A percentile compares a stretch with the other conserved stretches of the same genome.
Evolutionary conservation across 371 early-diverging fungal species (phyloP).

Genomic region (Sporodiniella umbellata): DNA sequence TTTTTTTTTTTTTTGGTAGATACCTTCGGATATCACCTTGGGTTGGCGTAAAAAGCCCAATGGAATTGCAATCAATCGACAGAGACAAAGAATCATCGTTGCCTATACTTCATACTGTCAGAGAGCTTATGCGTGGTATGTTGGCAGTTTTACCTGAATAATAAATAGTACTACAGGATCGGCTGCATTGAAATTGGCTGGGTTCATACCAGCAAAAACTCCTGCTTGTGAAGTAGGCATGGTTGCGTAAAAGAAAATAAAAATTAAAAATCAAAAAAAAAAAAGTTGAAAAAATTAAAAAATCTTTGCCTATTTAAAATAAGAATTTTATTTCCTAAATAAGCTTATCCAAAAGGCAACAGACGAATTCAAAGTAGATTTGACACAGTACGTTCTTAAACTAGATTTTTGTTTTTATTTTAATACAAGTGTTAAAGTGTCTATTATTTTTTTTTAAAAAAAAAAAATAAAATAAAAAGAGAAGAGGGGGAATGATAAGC

Average conservation of each 20-base stretch:
- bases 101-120: no score
- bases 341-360: no score
- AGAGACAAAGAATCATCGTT: constrained; percentile 62
- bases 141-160: constrained; percentile 62
- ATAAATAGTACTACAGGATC: constrained; percentile 68
- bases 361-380: no score
- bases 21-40: constrained; percentile 70
- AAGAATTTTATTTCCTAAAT: no score
- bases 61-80: constrained; percentile 59
- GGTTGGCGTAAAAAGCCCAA: constrained; percentile 66
- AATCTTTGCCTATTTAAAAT: no score
- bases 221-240: constrained; percentile 49
- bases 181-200: constrained; percentile 43
- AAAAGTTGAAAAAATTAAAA: background rate
- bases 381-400: no score
- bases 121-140: no score
- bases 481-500: no score
- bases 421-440: background rate
- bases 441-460: background rate
- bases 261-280: background rate
- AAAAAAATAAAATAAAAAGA: background rate
- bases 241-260: constrained; percentile 4
- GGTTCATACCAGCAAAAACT: constrained; percentile 65
- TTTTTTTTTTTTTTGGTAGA: background rate
- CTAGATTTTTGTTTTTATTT: no score